Percentiles rank a stretch among this genome's conserved stretches.
These are phyloP conservation scores for Syncephalis fuscata DNA, from an alignment of 371 early-diverging fungal species.

Conservation along the genomic window DNA sequence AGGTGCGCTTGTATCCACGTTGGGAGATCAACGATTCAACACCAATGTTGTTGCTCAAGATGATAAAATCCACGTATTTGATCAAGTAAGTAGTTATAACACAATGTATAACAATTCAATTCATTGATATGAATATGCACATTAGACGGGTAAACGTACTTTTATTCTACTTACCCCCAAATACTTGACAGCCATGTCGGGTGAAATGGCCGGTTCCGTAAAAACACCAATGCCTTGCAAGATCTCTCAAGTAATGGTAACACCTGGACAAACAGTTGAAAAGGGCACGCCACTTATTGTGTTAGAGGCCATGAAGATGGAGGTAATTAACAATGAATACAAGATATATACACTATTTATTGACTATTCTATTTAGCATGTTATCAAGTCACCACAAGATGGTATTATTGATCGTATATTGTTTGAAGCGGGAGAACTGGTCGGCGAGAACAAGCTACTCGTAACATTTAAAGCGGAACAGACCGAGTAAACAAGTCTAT, in stretches of 20 bases:
- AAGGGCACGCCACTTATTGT: conserved; percentile 70
- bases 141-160: conserved; percentile 30
- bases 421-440: conserved; percentile 76
- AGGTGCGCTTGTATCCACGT: conserved; percentile 27
- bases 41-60: conserved; percentile 37
- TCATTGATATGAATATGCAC: neutral
- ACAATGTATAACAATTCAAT: neutral
- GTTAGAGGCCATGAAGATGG: conserved; percentile 98
- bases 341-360: neutral
- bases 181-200: conserved; percentile 23
- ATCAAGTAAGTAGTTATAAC: conserved; percentile 18
- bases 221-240: conserved; percentile 94
- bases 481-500: no score
- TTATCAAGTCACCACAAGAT: conserved; percentile 66
- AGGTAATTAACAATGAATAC: conserved; percentile 20
- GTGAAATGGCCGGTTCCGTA: conserved; percentile 49
- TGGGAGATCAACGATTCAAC: conserved; percentile 34
- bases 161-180: conserved; percentile 39
- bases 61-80: conserved; percentile 45
- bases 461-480: conserved; percentile 31
- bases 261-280: conserved; percentile 66
- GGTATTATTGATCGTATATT: conserved; percentile 56
- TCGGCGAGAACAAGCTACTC: conserved; percentile 68
- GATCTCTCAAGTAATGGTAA: conserved; percentile 70
- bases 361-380: conserved; percentile 25